These are phyloP conservation scores for Starmerella stellata DNA, from an alignment of 805 yeast species.

Conservation along the genomic window DNA sequence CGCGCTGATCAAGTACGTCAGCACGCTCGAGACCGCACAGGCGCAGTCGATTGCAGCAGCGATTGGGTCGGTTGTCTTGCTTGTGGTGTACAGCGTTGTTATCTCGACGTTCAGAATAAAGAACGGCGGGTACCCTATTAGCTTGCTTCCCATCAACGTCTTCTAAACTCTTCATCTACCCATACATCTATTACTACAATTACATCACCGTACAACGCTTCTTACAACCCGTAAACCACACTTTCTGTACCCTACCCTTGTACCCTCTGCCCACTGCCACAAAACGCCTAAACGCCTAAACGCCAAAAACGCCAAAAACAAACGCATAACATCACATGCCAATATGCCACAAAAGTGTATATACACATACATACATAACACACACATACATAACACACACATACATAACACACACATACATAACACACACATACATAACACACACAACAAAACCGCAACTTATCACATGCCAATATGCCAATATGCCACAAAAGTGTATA, in stretches of 20 bases:
- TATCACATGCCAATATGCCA: no score
- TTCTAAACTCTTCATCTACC: neutral
- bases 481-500: no score
- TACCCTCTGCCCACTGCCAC: no score
- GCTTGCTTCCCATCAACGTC: slow-evolving; percentile 27
- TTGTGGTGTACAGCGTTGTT: slow-evolving; percentile 44
- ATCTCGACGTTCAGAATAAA: slow-evolving; percentile 52
- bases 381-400: no score
- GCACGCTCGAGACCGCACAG: slow-evolving; percentile 30
- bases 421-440: no score
- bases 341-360: no score
- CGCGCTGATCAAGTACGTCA: slow-evolving; percentile 39
- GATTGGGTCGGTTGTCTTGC: slow-evolving; percentile 29
- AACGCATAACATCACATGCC: no score
- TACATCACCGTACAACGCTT: neutral
- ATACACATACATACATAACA: no score
- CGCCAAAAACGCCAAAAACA: no score
- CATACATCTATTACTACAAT: neutral
- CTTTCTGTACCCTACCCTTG: neutral
- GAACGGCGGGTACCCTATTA: slow-evolving; percentile 60
- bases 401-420: no score
- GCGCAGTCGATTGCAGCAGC: slow-evolving; percentile 34
- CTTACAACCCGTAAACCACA: neutral
- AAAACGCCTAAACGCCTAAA: no score
- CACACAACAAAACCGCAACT: no score